Evolutionary conservation across 1,139 yeast species (phyloP).

Genomic region (Zygoascus meyerae): DNA sequence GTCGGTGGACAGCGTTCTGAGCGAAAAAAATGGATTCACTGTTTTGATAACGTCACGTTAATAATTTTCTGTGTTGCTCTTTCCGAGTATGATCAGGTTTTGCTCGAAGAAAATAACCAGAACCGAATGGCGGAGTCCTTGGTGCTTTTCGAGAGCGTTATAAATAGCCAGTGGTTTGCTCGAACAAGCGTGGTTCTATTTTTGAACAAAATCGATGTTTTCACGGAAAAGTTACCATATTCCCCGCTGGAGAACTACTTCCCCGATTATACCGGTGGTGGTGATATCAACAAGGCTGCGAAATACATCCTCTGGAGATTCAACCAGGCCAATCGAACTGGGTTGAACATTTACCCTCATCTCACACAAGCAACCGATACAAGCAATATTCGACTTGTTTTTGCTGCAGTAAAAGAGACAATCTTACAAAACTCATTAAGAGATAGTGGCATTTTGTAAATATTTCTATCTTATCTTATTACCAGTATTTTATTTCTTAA

Average conservation of each 20-base stretch:
- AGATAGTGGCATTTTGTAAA: conserved; percentile 69
- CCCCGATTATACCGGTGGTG: conserved; percentile 88
- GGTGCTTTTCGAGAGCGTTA: conserved; percentile 81
- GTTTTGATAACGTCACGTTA: conserved; percentile 85
- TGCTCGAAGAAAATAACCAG: conserved; percentile 65
- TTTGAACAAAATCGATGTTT: conserved; percentile 82
- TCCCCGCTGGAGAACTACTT: conserved; percentile 80
- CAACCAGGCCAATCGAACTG: conserved; percentile 76
- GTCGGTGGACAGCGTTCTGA: conserved; percentile 96
- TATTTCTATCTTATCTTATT: background rate
- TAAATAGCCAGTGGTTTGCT: conserved; percentile 90
- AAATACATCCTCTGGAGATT: conserved; percentile 90
- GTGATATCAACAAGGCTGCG: conserved; percentile 87
- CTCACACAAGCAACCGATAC: conserved; percentile 95
- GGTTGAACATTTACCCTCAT: conserved; percentile 78
- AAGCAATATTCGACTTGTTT: conserved; percentile 76
- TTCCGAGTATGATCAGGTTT: conserved; percentile 82
- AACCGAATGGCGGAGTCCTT: conserved; percentile 83
- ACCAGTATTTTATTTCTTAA: conserved; percentile 1
- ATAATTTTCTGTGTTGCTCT: conserved; percentile 87
- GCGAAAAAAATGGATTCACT: conserved; percentile 92
- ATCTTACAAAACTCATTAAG: conserved; percentile 76
- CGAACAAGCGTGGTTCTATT: conserved; percentile 80
- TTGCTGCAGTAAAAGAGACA: conserved; percentile 88
- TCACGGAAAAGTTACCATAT: conserved; percentile 74